Conservation (phyloP, 2,329 filamentous ascomycete genomes). For the Clarireedia hainanense region DNA sequence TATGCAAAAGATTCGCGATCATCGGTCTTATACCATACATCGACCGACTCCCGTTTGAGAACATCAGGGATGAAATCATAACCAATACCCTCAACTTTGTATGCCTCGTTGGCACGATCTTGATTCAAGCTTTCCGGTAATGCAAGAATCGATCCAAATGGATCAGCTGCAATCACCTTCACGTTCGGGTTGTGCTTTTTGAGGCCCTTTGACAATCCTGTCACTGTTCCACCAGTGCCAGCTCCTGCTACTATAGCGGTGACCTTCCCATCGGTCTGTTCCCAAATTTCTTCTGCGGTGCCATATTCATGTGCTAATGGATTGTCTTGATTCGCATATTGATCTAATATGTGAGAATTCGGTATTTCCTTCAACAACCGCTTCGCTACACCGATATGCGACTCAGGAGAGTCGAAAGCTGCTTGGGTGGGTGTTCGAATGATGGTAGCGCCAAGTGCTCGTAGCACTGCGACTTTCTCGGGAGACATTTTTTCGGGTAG, state of each 20-base stretch:
- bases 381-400: conserved; percentile 89
- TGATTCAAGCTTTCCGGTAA: conserved; percentile 73
- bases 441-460: conserved; percentile 91
- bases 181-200: conserved; percentile 79
- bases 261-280: conserved; percentile 76
- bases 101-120: conserved; percentile 70
- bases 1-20: conserved; percentile 86
- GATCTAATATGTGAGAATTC: conserved; percentile 93
- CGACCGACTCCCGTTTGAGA: conserved; percentile 68
- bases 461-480: conserved; percentile 92
- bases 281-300: conserved; percentile 94
- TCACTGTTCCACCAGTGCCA: conserved; percentile 92
- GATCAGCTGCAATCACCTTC: conserved; percentile 88
- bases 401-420: conserved; percentile 89
- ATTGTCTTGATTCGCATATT: conserved; percentile 89
- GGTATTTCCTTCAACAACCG: conserved; percentile 91
- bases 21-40: conserved; percentile 98
- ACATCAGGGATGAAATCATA: conserved; percentile 98
- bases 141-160: conserved; percentile 84
- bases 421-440: conserved; percentile 95
- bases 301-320: conserved; percentile 88
- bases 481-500: conserved; percentile 99
- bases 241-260: conserved; percentile 83
- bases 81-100: conserved; percentile 98
- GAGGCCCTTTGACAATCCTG: conserved; percentile 76